phyloP scores from a whole-genome alignment of 164 flowering plant genomes.

The Echeveria elegans region DNA sequence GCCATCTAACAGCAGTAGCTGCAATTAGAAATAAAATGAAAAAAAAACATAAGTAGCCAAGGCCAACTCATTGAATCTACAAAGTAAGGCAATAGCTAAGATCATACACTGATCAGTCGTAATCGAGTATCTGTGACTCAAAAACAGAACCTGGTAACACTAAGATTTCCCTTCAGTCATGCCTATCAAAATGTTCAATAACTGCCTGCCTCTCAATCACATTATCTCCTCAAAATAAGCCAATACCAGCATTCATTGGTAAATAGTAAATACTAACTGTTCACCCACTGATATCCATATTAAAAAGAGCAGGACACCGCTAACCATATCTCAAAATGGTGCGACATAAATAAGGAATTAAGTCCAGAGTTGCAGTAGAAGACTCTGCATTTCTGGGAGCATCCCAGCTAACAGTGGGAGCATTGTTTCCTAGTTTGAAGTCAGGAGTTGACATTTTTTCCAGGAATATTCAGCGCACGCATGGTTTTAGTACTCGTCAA shows the following conservation, averaged over 20 bases:
- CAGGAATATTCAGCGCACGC: conserved; percentile 94
- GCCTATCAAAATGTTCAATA: too few species aligned
- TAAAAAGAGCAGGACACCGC: neutral
- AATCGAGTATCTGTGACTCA: too few species aligned
- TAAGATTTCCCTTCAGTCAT: too few species aligned
- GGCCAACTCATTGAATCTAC: neutral
- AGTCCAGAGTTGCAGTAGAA: conserved; percentile 67
- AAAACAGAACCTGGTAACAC: too few species aligned
- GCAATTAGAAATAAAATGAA: too few species aligned
- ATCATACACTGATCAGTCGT: too few species aligned
- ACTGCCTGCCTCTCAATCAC: too few species aligned
- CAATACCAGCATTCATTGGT: too few species aligned
- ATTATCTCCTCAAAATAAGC: too few species aligned
- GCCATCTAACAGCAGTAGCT: neutral
- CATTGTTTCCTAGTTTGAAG: conserved; percentile 69
- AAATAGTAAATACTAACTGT: too few species aligned
- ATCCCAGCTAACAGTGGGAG: conserved; percentile 93
- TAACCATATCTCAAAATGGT: neutral
- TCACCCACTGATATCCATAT: neutral
- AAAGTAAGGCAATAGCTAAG: neutral
- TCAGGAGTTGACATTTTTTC: conserved; percentile 65
- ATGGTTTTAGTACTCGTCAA: conserved; percentile 78
- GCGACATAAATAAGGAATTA: neutral
- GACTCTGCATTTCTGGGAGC: conserved; percentile 71
- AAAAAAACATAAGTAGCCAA: too few species aligned